Base-by-base conservation (phyloP, 2,329 filamentous ascomycete genomes). In the Aspergillus calidoustus region DNA sequence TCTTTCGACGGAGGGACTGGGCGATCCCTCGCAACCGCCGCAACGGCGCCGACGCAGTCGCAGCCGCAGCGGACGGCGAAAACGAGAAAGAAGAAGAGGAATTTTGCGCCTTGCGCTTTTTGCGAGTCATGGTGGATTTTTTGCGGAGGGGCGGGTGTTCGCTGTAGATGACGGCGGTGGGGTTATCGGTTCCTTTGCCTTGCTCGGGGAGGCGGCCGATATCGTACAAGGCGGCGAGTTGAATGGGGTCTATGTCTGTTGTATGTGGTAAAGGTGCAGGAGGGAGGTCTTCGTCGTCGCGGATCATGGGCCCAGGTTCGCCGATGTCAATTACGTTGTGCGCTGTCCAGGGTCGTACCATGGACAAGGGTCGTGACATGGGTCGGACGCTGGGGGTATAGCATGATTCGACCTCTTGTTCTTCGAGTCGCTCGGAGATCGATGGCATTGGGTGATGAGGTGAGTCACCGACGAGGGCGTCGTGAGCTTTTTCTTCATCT, bases 261-360 rank as follows among this genome's bases (percentile, higher is more conserved):
- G 43, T 15, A 22, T 38, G 19, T 15, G 41, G 28, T 38, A 19
- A 19, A 8, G 43, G 44, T 28, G 54, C 34, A 15, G 55, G 57
- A 38, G 57, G 63, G 19, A 31, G 31, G 15, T 25, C 49, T 15
- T 64, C 54, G 15, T 66, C 61, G 23, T 53, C 31, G 50, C n/a
- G 19, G 19, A 41, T 23, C 7, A 25, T 68, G 6, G 71, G 72
- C 11, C 73, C 73, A 2, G 73, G 73, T 50, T 75, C 73, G 48
- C 73, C 73, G 7, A 75, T 68, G 4, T 74, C 72, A 22, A 68
- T 69, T 52, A 68, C 71, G 9, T 66, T 64, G 15, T 66, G 60
- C 38, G 56, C 68, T 44, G 65, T 66, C 55, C 68, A 65, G 7
- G 66, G 64, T 48, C 48, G 49, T 28, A 60, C 43, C 31, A 60